These are phyloP conservation scores for Nannochloris sp. DNA, from an alignment of 139 green algal species.

Conservation along the genomic window DNA sequence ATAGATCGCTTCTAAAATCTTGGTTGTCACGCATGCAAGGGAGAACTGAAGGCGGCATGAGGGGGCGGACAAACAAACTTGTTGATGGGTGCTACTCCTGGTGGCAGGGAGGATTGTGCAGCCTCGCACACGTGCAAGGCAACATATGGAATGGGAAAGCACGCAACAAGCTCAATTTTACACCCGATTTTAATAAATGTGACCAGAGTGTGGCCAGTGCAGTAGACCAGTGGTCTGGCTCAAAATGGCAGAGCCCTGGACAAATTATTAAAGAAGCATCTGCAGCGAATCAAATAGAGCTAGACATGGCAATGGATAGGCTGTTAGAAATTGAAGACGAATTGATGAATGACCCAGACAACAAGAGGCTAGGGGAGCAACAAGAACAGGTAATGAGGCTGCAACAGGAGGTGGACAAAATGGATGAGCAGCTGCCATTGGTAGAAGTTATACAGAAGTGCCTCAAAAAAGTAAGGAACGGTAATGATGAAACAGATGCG, in stretches of 20 bases:
- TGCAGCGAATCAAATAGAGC: too few relatives aligned
- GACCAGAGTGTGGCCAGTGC: too few relatives aligned
- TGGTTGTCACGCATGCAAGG: slow-evolving; percentile 72
- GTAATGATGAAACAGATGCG: slow-evolving; percentile 8
- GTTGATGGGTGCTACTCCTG: slow-evolving; percentile 97
- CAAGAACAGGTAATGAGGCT: too few relatives aligned
- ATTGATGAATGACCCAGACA: too few relatives aligned
- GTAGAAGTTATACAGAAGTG: not conserved
- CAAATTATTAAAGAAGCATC: too few relatives aligned
- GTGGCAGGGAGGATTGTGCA: slow-evolving; percentile 78
- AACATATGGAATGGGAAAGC: not conserved
- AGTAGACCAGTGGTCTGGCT: too few relatives aligned
- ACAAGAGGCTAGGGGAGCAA: too few relatives aligned
- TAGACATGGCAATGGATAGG: too few relatives aligned
- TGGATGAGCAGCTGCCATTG: not conserved
- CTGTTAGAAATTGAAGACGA: too few relatives aligned
- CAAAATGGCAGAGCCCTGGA: too few relatives aligned
- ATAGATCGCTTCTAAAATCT: slow-evolving; percentile 54
- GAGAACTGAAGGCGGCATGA: slow-evolving; percentile 85
- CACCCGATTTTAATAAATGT: too few relatives aligned
- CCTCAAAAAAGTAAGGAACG: not conserved
- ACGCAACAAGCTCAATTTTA: too few relatives aligned
- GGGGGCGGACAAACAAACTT: slow-evolving; percentile 97
- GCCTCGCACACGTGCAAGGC: slow-evolving; percentile 42
- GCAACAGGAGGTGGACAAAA: not conserved